Conservation (phyloP, 768 basidiomycete species). For the Boletus pseudopeckii region DNA sequence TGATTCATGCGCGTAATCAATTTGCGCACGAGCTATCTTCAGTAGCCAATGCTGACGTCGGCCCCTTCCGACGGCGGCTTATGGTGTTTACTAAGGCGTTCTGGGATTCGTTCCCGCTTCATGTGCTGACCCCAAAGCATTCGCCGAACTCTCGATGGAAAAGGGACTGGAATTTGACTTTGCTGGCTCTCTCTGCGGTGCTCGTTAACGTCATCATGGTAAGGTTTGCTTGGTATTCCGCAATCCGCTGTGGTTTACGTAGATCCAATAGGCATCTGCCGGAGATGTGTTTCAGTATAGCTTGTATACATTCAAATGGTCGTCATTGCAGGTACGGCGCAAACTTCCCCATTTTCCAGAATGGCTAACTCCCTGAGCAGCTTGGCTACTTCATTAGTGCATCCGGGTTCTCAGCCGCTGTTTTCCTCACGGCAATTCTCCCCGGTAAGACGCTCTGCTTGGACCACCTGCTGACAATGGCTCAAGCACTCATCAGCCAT, state of each 20-base stretch:
- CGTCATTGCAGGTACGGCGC: not conserved
- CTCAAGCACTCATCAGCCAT: not conserved
- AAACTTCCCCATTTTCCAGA: not conserved
- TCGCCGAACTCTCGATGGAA: not conserved
- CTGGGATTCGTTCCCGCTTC: not conserved
- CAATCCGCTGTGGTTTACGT: not conserved
- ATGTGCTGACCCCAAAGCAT: not conserved
- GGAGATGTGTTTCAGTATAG: not conserved
- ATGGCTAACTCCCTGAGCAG: not conserved
- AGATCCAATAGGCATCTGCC: not conserved
- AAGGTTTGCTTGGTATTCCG: not conserved
- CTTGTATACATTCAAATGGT: not conserved
- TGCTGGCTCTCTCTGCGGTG: not conserved
- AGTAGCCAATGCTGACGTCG: not conserved
- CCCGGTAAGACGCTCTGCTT: not conserved
- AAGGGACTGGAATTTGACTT: not conserved
- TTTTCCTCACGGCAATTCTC: not conserved
- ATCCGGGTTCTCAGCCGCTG: not conserved
- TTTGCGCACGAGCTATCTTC: not conserved
- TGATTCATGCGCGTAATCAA: not conserved
- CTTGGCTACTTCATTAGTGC: not conserved
- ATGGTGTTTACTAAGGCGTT: not conserved
- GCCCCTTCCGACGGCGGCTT: not conserved
- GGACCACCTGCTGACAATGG: too few species aligned
- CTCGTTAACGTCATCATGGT: not conserved